Percentiles rank a stretch among this genome's conserved stretches.
phyloP scores from a whole-genome alignment of 495 filamentous ascomycete species.

The Apiosordaria backusii region DNA sequence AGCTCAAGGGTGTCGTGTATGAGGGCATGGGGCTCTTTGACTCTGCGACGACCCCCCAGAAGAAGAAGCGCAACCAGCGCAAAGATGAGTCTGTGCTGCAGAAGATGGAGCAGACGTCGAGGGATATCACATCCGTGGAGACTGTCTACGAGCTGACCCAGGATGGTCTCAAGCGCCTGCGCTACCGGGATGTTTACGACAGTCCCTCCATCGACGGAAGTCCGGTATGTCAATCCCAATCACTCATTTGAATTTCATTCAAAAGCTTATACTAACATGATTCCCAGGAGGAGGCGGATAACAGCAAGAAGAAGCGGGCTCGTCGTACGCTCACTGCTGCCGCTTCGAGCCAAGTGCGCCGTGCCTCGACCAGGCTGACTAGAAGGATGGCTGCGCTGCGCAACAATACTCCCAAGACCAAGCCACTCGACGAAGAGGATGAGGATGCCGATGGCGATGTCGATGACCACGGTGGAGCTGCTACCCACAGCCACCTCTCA shows the following conservation, averaged over 20 bases:
- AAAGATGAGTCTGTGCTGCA: conserved; percentile 69
- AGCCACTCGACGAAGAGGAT: not conserved
- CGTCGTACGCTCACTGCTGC: not conserved
- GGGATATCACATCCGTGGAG: conserved; percentile 66
- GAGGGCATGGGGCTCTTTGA: conserved; percentile 90
- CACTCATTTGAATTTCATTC: not conserved
- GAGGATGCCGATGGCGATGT: not conserved
- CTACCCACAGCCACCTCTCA: not conserved
- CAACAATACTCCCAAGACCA: not conserved
- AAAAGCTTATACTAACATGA: not conserved
- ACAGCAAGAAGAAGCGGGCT: not conserved
- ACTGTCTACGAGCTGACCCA: conserved; percentile 55
- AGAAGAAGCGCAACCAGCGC: conserved; percentile 79
- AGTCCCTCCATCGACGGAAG: conserved; percentile 45
- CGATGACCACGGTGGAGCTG: not conserved
- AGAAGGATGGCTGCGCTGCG: not conserved
- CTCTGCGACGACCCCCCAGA: conserved; percentile 71
- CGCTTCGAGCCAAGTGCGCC: not conserved
- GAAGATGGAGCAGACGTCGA: conserved; percentile 66
- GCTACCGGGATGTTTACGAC: conserved; percentile 51
- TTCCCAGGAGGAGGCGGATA: not conserved
- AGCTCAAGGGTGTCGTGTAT: conserved; percentile 73
- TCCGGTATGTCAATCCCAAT: conserved; percentile 36
- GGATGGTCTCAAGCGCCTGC: conserved; percentile 46
- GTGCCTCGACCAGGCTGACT: not conserved